Evolutionary conservation across 192 early-diverging fungal genomes (phyloP).

Genomic region (Geosiphon pyriformis): DNA sequence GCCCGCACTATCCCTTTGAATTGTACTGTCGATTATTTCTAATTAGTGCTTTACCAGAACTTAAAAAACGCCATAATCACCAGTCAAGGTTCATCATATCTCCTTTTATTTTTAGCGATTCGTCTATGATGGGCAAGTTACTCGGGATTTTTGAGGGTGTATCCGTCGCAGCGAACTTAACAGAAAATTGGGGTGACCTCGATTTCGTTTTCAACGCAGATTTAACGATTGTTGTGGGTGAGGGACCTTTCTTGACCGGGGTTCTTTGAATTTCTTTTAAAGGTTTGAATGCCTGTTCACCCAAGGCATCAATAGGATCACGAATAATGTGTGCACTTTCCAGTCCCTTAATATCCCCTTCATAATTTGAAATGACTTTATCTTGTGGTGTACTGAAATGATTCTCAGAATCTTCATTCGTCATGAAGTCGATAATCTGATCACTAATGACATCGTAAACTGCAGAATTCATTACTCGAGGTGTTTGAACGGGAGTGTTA

Average conservation of each 20-base stretch:
- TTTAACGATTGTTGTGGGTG: not conserved
- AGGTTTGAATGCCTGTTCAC: not conserved
- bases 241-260: not conserved
- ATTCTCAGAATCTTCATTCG: not conserved
- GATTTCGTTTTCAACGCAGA: not conserved
- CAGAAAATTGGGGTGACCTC: not conserved
- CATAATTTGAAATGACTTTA: not conserved
- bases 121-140: not conserved
- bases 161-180: not conserved
- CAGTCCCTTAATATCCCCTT: not conserved
- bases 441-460: not conserved
- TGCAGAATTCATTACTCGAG: not conserved
- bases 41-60: too few relatives aligned
- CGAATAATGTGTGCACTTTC: not conserved
- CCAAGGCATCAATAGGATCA: not conserved
- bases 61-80: too few relatives aligned
- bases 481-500: not conserved
- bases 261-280: not conserved
- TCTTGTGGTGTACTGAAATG: not conserved
- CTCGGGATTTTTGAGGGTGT: not conserved
- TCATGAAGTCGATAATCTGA: not conserved
- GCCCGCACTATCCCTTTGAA: too few relatives aligned
- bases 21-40: too few relatives aligned
- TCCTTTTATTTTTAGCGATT: not conserved
- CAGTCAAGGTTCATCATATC: not conserved